These are phyloP conservation scores for Suillus clintonianus DNA, from an alignment of 768 basidiomycete genomes.

Conservation along the genomic window DNA sequence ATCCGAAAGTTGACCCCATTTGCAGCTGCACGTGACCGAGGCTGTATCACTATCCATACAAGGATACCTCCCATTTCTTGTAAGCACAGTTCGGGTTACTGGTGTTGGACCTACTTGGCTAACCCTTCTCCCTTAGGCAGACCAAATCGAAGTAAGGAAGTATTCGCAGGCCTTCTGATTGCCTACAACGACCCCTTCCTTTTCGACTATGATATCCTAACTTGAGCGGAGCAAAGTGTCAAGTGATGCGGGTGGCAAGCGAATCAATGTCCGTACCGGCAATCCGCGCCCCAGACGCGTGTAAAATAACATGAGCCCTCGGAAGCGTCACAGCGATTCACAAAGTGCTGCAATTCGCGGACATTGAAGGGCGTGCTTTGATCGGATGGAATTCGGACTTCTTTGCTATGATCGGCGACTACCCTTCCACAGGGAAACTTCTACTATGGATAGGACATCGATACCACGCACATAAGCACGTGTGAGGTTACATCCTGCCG, in stretches of 20 bases:
- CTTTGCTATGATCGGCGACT: conserved; percentile 16
- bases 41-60: not conserved
- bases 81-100: not conserved
- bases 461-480: not conserved
- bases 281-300: not conserved
- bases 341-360: conserved; percentile 16
- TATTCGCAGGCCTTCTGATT: not conserved
- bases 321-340: not conserved
- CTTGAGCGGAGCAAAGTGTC: not conserved
- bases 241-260: not conserved
- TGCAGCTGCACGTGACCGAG: not conserved
- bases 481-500: not conserved
- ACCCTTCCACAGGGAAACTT: not conserved
- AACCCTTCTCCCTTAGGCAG: not conserved
- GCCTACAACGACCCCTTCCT: not conserved
- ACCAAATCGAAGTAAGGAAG: not conserved
- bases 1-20: not conserved
- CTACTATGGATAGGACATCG: not conserved
- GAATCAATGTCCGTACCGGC: not conserved
- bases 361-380: conserved; percentile 19
- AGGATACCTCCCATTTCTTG: not conserved
- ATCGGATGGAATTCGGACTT: conserved; percentile 11
- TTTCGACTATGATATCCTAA: not conserved
- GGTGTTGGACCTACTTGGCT: not conserved
- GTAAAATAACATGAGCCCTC: not conserved